Conservation (phyloP, 1,284 basidiomycete genomes). For the Paramarasmius palmivorus region DNA sequence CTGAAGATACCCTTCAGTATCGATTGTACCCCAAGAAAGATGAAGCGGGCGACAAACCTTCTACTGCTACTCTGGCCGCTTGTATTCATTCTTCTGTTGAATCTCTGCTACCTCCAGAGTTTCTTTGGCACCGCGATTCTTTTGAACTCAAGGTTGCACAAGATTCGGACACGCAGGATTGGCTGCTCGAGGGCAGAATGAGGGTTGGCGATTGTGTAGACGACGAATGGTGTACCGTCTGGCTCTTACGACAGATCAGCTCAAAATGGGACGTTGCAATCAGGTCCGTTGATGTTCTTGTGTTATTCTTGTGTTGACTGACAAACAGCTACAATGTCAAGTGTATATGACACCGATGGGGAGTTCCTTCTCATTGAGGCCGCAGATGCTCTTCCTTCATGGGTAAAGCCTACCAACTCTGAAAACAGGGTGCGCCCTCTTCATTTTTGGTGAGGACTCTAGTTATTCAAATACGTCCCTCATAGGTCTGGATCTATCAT, state of each 20-base stretch:
- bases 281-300: slow-evolving; percentile 46
- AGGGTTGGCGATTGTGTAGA: slow-evolving; percentile 92
- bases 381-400: slow-evolving; percentile 85
- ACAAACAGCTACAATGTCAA: slow-evolving; percentile 26
- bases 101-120: slow-evolving; percentile 57
- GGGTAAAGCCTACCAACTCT: slow-evolving; percentile 91
- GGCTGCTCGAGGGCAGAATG: slow-evolving; percentile 75
- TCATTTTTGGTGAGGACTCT: slow-evolving; percentile 31
- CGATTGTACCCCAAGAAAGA: slow-evolving; percentile 60
- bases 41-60: slow-evolving; percentile 49
- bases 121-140: slow-evolving; percentile 87
- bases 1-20: slow-evolving; percentile 86
- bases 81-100: slow-evolving; percentile 66
- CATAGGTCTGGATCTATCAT: slow-evolving; percentile 87
- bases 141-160: slow-evolving; percentile 77
- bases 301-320: slow-evolving; percentile 8
- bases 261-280: slow-evolving; percentile 76
- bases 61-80: slow-evolving; percentile 68
- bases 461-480: slow-evolving; percentile 27
- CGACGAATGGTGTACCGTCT: slow-evolving; percentile 95
- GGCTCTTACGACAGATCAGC: slow-evolving; percentile 80
- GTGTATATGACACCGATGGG: slow-evolving; percentile 89
- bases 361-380: slow-evolving; percentile 97
- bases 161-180: slow-evolving; percentile 45
- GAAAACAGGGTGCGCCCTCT: slow-evolving; percentile 80